Evolutionary conservation across 768 basidiomycete species (phyloP), one percentile per base, ranked within the genome.

Genomic region (Lepiota brunneoincarnata): DNA sequence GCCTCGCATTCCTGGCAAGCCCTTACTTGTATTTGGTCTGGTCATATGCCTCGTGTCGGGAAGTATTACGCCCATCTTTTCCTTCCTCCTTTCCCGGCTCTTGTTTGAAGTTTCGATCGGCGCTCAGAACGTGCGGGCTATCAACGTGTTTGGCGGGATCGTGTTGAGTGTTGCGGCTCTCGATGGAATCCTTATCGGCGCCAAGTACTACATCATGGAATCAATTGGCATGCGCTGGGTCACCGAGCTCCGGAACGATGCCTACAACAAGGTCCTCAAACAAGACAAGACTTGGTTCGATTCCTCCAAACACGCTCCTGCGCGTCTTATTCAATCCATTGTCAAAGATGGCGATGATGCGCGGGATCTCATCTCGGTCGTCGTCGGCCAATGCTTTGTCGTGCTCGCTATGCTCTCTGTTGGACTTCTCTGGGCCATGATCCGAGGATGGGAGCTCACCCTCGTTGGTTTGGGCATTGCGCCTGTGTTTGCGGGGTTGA

Each of bases 241-340:
- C 20, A 83, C 81, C 3, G 61, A 64, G 17, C 64, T 97, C 24
- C 83, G 97, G 18, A 68, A 73, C 12, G 58, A 54, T 0, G 83
- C 81, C 2, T 85, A 87, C 63, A 62, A 61, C 3, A 78, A 72
- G 28, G 73, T 98, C 12, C 71, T 98, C 36, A 63, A 69, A 12
- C 94, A 96, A 67, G 92, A 97, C 67, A 92, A 89, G 69, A 66
- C 76, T 28, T 99, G 87, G 83, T 98, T 96, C 67, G 95, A 98
- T 56, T 71, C 75, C 55, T 70, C 76, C 4, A 73, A 78, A 39
- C 83, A 92, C 69, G 67, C 75, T 4, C 73, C 90, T 0, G 70
- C 78, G 20, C 71, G 75, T 6, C 69, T 98, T 11, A 82, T 88
- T 10, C 89, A 93, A 65, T 72, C 80, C 10, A 72, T 98, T 45